A percentile compares a stretch with the other conserved stretches of the same genome.
These are phyloP conservation scores for Hanseniaspora thailandica DNA, from an alignment of 805 yeast species.

Conservation along the genomic window DNA sequence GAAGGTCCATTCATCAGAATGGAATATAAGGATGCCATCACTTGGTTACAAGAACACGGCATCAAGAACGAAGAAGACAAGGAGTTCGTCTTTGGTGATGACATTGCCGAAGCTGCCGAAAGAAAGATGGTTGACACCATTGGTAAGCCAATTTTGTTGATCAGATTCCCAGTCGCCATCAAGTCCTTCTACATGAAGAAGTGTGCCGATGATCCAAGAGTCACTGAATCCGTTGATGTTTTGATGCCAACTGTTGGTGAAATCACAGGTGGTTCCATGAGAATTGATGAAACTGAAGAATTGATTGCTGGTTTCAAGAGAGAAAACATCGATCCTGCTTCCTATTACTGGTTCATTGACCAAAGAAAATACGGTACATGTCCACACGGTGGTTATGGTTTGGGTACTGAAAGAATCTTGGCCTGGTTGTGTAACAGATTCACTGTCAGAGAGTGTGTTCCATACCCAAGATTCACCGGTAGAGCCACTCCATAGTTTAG, in stretches of 20 bases:
- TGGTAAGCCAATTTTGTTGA: constrained; percentile 83
- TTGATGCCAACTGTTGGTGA: constrained; percentile 99
- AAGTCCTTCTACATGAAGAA: constrained; percentile 97
- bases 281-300: constrained; percentile 73
- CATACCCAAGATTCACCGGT: constrained; percentile 96
- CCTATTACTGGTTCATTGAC: constrained; percentile 94
- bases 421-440: constrained; percentile 97
- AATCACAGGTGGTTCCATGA: constrained; percentile 98
- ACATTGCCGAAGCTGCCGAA: constrained; percentile 98
- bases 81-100: constrained; percentile 91
- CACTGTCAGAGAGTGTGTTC: constrained; percentile 95
- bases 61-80: constrained; percentile 92
- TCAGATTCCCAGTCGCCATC: constrained; percentile 90
- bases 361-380: constrained; percentile 93
- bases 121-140: constrained; percentile 95
- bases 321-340: constrained; percentile 69
- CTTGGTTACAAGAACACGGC: constrained; percentile 92
- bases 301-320: constrained; percentile 82
- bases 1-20: constrained; percentile 77
- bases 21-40: constrained; percentile 81
- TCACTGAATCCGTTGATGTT: constrained; percentile 96
- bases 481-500: constrained; percentile 77
- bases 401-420: constrained; percentile 94
- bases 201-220: constrained; percentile 79
- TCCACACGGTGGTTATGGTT: constrained; percentile 98